Evolutionary conservation across 345 rosid genomes (phyloP).

Genomic region (Alliaria petiolata): DNA sequence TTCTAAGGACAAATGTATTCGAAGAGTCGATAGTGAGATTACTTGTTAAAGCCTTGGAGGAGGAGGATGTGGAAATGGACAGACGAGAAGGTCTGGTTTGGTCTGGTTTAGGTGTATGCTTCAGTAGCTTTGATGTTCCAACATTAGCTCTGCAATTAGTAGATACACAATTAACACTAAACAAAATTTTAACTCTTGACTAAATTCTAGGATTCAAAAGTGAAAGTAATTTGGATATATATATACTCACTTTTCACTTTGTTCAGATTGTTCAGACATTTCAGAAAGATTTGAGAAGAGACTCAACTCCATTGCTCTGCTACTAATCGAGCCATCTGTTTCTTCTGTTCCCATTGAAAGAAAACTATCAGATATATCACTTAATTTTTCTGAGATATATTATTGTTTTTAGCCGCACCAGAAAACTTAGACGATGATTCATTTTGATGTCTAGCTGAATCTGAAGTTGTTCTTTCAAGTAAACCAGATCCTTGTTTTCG

Average conservation of each 20-base stretch:
- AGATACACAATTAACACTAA: not conserved
- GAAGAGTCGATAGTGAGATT: not conserved
- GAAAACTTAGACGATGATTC: slow-evolving; percentile 36
- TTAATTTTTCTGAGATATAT: slow-evolving; percentile 35
- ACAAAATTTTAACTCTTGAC: not conserved
- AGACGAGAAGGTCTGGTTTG: slow-evolving; percentile 5
- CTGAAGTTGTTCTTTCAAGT: slow-evolving; percentile 46
- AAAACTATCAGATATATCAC: not conserved
- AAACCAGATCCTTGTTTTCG: slow-evolving; percentile 35
- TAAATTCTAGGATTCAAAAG: not conserved
- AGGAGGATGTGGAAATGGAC: not conserved
- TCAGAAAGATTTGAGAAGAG: not conserved
- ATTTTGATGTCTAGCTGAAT: slow-evolving; percentile 40
- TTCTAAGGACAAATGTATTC: too few relatives aligned
- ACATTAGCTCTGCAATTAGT: not conserved
- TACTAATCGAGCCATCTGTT: not conserved
- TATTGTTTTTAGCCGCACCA: slow-evolving; percentile 18
- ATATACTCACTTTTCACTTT: not conserved
- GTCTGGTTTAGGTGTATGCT: not conserved
- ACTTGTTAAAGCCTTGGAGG: not conserved
- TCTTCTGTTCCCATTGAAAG: not conserved
- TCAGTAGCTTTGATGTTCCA: not conserved
- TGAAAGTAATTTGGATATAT: not conserved
- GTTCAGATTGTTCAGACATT: not conserved
- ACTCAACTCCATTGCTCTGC: not conserved